Conservation (phyloP, 192 early-diverging fungal genomes). For the Glomus cerebriforme region DNA sequence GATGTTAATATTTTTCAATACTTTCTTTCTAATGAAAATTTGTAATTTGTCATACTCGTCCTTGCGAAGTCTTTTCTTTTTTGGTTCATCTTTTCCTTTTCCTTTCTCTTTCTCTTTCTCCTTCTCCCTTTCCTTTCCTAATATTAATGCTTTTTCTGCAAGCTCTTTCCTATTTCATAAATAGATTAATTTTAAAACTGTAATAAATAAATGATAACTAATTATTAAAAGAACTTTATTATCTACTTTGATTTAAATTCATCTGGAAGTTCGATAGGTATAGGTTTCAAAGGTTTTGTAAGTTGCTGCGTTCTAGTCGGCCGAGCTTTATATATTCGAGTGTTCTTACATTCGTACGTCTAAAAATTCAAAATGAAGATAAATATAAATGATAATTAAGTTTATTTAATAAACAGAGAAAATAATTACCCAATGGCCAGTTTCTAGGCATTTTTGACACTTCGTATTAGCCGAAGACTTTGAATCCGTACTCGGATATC, state of each 20-base stretch:
- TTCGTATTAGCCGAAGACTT: slow-evolving; percentile 52
- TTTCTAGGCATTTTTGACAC: slow-evolving; percentile 62
- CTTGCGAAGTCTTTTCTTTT: slow-evolving; percentile 21
- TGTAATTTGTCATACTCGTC: neutral
- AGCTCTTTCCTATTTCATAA: neutral
- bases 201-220: neutral
- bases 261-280: slow-evolving; percentile 48
- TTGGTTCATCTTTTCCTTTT: neutral
- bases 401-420: neutral
- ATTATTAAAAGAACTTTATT: neutral
- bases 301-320: slow-evolving; percentile 64
- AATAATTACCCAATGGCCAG: slow-evolving; percentile 53
- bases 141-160: neutral
- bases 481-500: slow-evolving; percentile 30
- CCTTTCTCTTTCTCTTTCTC: slow-evolving; percentile 6
- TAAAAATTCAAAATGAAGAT: slow-evolving; percentile 17
- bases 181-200: neutral
- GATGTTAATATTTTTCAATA: neutral
- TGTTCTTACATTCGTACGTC: slow-evolving; percentile 56
- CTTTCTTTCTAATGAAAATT: neutral
- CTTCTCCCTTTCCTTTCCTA: neutral
- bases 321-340: slow-evolving; percentile 48
- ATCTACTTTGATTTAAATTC: slow-evolving; percentile 48
- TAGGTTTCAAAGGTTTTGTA: slow-evolving; percentile 53
- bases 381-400: neutral